Evolutionary conservation across 495 filamentous ascomycete genomes (phyloP).

Genomic region (Annulohypoxylon nitens): DNA sequence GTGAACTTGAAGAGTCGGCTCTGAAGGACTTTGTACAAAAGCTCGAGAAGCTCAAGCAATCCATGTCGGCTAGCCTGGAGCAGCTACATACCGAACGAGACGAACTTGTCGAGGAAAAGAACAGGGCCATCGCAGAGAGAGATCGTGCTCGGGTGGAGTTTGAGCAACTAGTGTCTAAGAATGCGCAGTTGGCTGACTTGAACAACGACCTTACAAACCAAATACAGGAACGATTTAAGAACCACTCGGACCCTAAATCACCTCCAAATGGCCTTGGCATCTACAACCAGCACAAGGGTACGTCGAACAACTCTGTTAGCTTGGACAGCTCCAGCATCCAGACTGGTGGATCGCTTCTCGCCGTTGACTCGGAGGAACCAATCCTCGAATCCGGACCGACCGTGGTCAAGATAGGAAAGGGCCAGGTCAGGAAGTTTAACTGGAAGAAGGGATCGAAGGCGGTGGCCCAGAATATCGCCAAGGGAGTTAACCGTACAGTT

Average conservation of each 20-base stretch:
- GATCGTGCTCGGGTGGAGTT: constrained; percentile 95
- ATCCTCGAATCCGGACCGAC: constrained; percentile 83
- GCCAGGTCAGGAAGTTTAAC: constrained; percentile 93
- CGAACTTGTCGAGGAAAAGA: constrained; percentile 83
- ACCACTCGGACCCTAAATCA: constrained; percentile 64
- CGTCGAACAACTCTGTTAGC: constrained; percentile 74
- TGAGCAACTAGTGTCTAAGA: constrained; percentile 92
- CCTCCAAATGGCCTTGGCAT: constrained; percentile 86
- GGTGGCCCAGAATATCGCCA: constrained; percentile 92
- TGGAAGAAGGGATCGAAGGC: constrained; percentile 97
- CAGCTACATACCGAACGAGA: constrained; percentile 85
- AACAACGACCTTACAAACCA: constrained; percentile 95
- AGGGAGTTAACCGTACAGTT: constrained; percentile 89
- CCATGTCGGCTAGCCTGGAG: constrained; percentile 82
- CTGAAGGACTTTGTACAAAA: constrained; percentile 90
- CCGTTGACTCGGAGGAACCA: constrained; percentile 75
- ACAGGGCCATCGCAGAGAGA: constrained; percentile 80
- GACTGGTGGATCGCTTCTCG: constrained; percentile 70
- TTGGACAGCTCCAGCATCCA: constrained; percentile 63
- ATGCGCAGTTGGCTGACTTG: constrained; percentile 90
- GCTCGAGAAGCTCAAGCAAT: constrained; percentile 86
- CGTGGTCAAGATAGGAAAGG: constrained; percentile 91
- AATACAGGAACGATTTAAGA: constrained; percentile 93
- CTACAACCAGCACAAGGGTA: constrained; percentile 79
- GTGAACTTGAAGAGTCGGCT: constrained; percentile 84